phyloP scores from a whole-genome alignment of 73 alveolate species.

The Durusdinium trenchii region DNA sequence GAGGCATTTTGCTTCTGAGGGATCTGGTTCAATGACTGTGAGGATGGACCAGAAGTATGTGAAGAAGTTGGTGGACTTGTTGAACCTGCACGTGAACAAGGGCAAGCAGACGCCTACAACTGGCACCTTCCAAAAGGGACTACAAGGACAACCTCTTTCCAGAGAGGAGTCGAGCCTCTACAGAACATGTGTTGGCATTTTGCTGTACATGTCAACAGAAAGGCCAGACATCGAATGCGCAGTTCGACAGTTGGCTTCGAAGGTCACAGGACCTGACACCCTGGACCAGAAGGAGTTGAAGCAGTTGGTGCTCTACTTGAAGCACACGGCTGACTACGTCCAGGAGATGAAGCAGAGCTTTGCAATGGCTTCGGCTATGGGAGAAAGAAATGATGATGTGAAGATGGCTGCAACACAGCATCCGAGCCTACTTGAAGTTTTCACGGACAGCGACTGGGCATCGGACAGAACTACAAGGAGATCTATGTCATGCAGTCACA shows the following conservation, averaged over 20 bases:
- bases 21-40: neutral
- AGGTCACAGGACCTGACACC: neutral
- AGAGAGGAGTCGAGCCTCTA: neutral
- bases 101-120: neutral
- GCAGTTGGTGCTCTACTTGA: neutral
- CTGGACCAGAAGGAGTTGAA: neutral
- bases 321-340: neutral
- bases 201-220: neutral
- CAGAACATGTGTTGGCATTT: neutral
- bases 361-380: neutral
- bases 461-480: neutral
- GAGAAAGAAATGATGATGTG: neutral
- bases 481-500: neutral
- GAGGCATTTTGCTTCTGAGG: neutral
- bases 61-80: neutral
- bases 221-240: slow-evolving; percentile 14
- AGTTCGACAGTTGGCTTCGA: neutral
- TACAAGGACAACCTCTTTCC: neutral
- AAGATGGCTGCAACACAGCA: neutral
- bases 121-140: neutral
- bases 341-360: neutral
- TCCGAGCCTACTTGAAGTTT: neutral
- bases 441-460: slow-evolving; percentile 10
- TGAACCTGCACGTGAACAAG: neutral
- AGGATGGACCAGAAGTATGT: neutral